These are phyloP conservation scores for Syncephalastrum monosporum DNA, from an alignment of 371 early-diverging fungal species.

Conservation along the genomic window DNA sequence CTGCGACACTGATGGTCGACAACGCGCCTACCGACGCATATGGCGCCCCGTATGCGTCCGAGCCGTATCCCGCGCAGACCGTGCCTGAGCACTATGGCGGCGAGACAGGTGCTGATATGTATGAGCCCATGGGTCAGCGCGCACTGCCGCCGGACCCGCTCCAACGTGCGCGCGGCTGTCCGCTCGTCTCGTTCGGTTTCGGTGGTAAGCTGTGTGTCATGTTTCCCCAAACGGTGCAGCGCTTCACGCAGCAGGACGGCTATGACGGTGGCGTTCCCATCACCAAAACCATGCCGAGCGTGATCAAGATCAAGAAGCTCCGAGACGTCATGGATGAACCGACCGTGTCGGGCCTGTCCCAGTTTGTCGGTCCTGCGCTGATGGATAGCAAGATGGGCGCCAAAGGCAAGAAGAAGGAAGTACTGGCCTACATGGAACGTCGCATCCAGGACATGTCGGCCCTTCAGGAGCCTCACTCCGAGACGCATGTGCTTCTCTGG, in stretches of 20 bases:
- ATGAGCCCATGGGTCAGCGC: constrained; percentile 19
- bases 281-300: constrained; percentile 59
- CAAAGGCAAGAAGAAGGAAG: constrained; percentile 72
- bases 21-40: constrained; percentile 1
- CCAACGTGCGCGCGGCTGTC: constrained; percentile 67
- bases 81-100: not conserved
- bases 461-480: constrained; percentile 18
- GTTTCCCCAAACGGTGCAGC: constrained; percentile 71
- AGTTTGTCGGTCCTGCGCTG: constrained; percentile 61
- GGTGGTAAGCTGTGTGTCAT: constrained; percentile 81
- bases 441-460: constrained; percentile 44
- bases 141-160: constrained; percentile 58
- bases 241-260: constrained; percentile 50
- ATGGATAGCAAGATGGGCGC: constrained; percentile 49
- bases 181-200: constrained; percentile 82
- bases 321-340: constrained; percentile 31
- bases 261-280: constrained; percentile 36
- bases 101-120: constrained; percentile 11
- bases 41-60: constrained; percentile 5
- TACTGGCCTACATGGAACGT: constrained; percentile 52
- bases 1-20: constrained; percentile 10
- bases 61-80: no score
- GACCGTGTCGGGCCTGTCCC: constrained; percentile 21
- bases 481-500: constrained; percentile 55
- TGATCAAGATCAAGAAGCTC: constrained; percentile 51